These are phyloP conservation scores for Basidiobolus meristosporus DNA, from an alignment of 371 early-diverging fungal genomes.

Conservation along the genomic window DNA sequence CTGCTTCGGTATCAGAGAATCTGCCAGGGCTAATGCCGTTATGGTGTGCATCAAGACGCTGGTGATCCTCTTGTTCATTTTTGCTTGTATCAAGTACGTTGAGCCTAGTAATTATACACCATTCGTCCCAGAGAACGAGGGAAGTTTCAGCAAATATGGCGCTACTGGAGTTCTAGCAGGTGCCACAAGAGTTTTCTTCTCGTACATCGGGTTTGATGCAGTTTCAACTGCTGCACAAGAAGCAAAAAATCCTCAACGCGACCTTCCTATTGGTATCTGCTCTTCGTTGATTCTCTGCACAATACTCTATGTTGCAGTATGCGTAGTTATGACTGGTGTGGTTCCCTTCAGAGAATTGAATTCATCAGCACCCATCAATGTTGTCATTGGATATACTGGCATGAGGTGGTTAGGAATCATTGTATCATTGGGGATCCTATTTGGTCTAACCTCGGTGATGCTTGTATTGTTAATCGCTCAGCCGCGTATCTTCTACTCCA, in stretches of 20 bases:
- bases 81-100: conserved; percentile 37
- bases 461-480: conserved; percentile 56
- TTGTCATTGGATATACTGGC: conserved; percentile 31
- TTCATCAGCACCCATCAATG: conserved; percentile 34
- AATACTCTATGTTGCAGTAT: conserved; percentile 50
- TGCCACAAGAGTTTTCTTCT: conserved; percentile 60
- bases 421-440: conserved; percentile 53
- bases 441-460: conserved; percentile 62
- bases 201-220: too few species aligned
- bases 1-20: conserved; percentile 46
- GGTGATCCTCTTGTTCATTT: conserved; percentile 58
- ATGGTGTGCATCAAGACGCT: conserved; percentile 54
- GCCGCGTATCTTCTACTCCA: conserved; percentile 73
- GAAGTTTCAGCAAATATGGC: conserved; percentile 39
- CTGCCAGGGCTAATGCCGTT: conserved; percentile 43
- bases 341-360: conserved; percentile 26
- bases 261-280: conserved; percentile 77
- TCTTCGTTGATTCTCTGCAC: conserved; percentile 57
- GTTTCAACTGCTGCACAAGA: too few species aligned
- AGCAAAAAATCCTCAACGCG: too few species aligned
- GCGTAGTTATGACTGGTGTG: conserved; percentile 56
- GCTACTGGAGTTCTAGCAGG: conserved; percentile 50
- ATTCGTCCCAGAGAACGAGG: conserved; percentile 46
- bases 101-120: conserved; percentile 49
- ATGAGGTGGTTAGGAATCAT: conserved; percentile 48